These are phyloP conservation scores for Phytophthora lateralis DNA, from an alignment of 352 stramenopile species.

Conservation along the genomic window DNA sequence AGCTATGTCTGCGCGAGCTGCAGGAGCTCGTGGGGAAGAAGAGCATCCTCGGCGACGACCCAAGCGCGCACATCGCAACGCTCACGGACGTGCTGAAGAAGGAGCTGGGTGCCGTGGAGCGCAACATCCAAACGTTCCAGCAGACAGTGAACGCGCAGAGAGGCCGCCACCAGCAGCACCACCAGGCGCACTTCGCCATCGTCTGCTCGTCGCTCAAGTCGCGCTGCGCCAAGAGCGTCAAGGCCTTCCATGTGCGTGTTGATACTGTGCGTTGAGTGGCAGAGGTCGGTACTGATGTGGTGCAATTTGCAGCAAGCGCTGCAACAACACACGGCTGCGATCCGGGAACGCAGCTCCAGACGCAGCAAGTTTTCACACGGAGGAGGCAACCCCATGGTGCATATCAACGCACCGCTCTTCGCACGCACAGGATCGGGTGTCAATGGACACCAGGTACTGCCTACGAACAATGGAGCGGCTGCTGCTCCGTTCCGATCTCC, in stretches of 20 bases:
- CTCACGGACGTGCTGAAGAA: slow-evolving; percentile 84
- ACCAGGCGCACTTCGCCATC: slow-evolving; percentile 83
- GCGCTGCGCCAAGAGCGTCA: slow-evolving; percentile 81
- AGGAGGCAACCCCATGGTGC: slow-evolving; percentile 73
- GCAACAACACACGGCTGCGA: slow-evolving; percentile 66
- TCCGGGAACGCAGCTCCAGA: slow-evolving; percentile 76
- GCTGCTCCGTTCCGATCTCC: slow-evolving; percentile 29
- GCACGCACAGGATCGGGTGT: slow-evolving; percentile 42
- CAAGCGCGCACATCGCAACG: slow-evolving; percentile 73
- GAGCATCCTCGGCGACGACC: slow-evolving; percentile 79
- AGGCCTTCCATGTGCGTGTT: slow-evolving; percentile 72
- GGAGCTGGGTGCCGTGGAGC: slow-evolving; percentile 63
- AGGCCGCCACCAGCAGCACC: slow-evolving; percentile 62
- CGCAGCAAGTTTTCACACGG: slow-evolving; percentile 85
- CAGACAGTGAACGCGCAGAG: slow-evolving; percentile 56
- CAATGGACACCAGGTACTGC: slow-evolving; percentile 26
- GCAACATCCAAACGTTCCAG: slow-evolving; percentile 74
- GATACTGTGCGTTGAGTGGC: not conserved
- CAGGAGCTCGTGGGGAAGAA: slow-evolving; percentile 77
- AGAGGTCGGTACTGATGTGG: slow-evolving; percentile 10
- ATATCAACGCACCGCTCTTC: slow-evolving; percentile 83
- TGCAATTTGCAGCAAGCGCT: slow-evolving; percentile 52
- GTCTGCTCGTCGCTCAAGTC: slow-evolving; percentile 82
- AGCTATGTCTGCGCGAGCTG: slow-evolving; percentile 79
- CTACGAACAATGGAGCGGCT: slow-evolving; percentile 29